Conservation (phyloP, 1,139 yeast genomes). For the Suhomyces anneliseae region DNA sequence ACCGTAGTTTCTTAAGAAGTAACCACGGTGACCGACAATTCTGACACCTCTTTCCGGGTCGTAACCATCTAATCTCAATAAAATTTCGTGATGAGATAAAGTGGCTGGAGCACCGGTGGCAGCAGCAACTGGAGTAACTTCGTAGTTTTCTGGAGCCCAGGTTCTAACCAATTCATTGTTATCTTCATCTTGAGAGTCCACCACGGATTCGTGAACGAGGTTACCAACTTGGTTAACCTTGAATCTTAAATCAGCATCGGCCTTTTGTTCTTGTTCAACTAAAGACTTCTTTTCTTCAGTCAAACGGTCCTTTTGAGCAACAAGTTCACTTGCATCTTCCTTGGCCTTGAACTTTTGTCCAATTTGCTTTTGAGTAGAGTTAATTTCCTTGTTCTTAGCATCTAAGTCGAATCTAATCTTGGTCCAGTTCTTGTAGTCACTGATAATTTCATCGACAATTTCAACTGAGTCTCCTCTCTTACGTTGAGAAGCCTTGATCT, state of each 20-base stretch:
- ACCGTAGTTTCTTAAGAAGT: conserved; percentile 91
- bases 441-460: conserved; percentile 90
- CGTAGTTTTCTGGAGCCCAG: conserved; percentile 74
- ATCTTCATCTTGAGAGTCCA: conserved; percentile 83
- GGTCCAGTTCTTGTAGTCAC: conserved; percentile 90
- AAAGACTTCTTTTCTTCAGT: conserved; percentile 68
- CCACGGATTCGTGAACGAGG: conserved; percentile 89
- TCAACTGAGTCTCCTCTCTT: conserved; percentile 96
- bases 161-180: conserved; percentile 83
- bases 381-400: conserved; percentile 81
- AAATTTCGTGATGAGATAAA: conserved; percentile 92
- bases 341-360: conserved; percentile 91
- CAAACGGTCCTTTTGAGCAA: conserved; percentile 76
- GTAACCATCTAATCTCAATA: conserved; percentile 92
- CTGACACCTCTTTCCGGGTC: conserved; percentile 99
- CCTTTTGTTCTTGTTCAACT: conserved; percentile 68
- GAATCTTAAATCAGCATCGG: conserved; percentile 68
- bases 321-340: conserved; percentile 86
- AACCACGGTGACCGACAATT: conserved; percentile 98
- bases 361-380: conserved; percentile 87
- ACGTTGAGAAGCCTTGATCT: conserved; percentile 80
- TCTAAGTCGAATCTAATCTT: conserved; percentile 89
- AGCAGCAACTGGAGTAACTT: conserved; percentile 62
- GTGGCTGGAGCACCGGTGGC: conserved; percentile 75
- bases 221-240: conserved; percentile 93